A percentile compares a stretch with the other conserved stretches of the same genome.
phyloP scores from a whole-genome alignment of 108 stramenopile genomes.

The Cyclostephanos invisitatus region DNA sequence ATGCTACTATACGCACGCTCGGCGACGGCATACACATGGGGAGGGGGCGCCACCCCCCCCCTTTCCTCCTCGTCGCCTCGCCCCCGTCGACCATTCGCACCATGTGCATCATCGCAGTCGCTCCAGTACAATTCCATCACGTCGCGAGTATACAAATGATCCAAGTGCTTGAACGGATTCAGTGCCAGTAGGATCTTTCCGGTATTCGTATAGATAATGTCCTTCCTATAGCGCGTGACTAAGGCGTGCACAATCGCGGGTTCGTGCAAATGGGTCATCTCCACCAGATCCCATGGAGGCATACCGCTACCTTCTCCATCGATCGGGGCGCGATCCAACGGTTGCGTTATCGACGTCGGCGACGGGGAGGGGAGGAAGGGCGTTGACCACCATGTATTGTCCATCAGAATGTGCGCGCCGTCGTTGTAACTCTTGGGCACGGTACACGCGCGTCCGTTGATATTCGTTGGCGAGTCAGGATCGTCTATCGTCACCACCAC shows the following conservation, averaged over 20 bases:
- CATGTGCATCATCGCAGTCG: conserved; percentile 13
- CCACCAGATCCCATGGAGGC: conserved; percentile 69
- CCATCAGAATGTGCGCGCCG: conserved; percentile 31
- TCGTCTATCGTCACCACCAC: conserved; percentile 27
- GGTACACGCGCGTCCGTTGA: conserved; percentile 17
- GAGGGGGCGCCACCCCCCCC: conserved; percentile 33
- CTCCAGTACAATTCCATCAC: conserved; percentile 32
- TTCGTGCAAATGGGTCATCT: conserved; percentile 85
- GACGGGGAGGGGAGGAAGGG: background rate
- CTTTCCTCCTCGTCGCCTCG: background rate
- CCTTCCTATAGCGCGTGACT: conserved; percentile 56
- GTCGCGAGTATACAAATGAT: conserved; percentile 31
- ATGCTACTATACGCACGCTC: conserved; percentile 90
- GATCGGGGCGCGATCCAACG: background rate
- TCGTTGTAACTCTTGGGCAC: conserved; percentile 28
- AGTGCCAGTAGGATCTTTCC: conserved; percentile 89
- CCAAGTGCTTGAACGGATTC: conserved; percentile 82
- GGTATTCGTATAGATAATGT: conserved; percentile 88
- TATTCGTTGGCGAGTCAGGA: background rate
- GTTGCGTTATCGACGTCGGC: conserved; percentile 17
- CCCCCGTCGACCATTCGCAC: conserved; percentile 13
- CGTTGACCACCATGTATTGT: conserved; percentile 36
- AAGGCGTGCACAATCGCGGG: conserved; percentile 82
- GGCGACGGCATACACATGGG: conserved; percentile 88
- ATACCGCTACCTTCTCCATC: background rate